Percentiles rank a stretch among this genome's conserved stretches.
These are phyloP conservation scores for Barbarea vulgaris DNA, from an alignment of 345 rosid genomes.

Conservation along the genomic window DNA sequence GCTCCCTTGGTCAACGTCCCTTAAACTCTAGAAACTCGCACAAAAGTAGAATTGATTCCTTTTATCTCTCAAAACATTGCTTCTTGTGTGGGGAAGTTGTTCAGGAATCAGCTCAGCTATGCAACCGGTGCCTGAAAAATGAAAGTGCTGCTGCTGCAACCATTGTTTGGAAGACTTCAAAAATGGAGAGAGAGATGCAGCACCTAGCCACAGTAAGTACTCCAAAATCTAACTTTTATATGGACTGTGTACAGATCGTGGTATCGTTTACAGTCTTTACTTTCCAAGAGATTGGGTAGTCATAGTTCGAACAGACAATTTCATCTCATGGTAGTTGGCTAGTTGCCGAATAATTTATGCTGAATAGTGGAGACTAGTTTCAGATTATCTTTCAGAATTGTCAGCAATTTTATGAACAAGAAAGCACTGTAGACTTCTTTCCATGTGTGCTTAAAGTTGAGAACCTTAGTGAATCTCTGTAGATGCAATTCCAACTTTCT, in stretches of 20 bases:
- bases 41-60: slow-evolving; percentile 73
- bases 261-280: not conserved
- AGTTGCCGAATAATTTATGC: not conserved
- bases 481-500: not conserved
- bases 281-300: slow-evolving; percentile 3
- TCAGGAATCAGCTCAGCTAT: slow-evolving; percentile 63
- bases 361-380: slow-evolving; percentile 9
- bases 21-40: slow-evolving; percentile 51
- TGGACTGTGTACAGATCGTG: not conserved
- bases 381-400: not conserved
- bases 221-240: not conserved
- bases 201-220: slow-evolving; percentile 80
- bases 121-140: slow-evolving; percentile 62
- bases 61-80: slow-evolving; percentile 89
- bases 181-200: slow-evolving; percentile 84
- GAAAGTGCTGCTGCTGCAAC: slow-evolving; percentile 61
- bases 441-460: not conserved
- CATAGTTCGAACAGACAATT: not conserved
- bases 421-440: not conserved
- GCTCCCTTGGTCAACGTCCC: slow-evolving; percentile 58
- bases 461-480: not conserved
- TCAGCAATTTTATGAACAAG: not conserved
- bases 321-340: slow-evolving; percentile 13
- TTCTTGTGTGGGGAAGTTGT: slow-evolving; percentile 85
- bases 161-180: slow-evolving; percentile 74